Base-by-base conservation (phyloP, 2,329 filamentous ascomycete genomes). In the Aurifilum marmelostoma region DNA sequence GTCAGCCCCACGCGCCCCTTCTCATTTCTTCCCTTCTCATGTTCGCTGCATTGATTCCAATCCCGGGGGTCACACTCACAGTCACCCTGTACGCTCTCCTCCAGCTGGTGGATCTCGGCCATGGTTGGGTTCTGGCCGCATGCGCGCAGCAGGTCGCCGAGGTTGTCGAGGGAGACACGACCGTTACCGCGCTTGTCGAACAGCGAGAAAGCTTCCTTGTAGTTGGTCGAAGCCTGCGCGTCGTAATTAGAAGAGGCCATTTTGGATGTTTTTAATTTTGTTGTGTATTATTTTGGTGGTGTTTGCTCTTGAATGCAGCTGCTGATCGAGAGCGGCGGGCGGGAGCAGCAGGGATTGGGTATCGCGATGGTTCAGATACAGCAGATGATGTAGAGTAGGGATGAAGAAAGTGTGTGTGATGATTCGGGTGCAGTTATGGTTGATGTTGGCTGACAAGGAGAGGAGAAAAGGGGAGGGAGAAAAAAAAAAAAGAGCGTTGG, bases 121-220 rank as follows among this genome's bases (percentile, higher is more conserved):
- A 98, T 86, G 12, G 96, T 99, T 59, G 96, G 96, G 84, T 99
- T 99, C 85, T 99, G 96, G 62, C 96, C 96, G 80, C 96, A 99
- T 67, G 96, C 96, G 79, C 96, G 92, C 74, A 99, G 89, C 71
- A 99, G 88, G 80, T 99, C 96, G 75, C 96, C 96, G 68, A 99
- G 89, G 73, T 91, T 91, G 74, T 95, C 92, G 80, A 94, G 86
- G 54, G 92, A 83, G 75, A 98, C 96, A 76, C 94, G 94, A 79
- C 95, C 94, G 79, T 93, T 97, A 79, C 96, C 96, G 81, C 96
- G 95, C 90, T 97, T 98, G 88, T 99, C 96, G 87, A 98, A 99
- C 80, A 99, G 92, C 77, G 94, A 94, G 84, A 99, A 99, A 75
- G 96, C 96, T 91, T 99, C 96, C 87, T 98, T 98, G 93, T 98